Percentiles rank a stretch among this genome's conserved stretches.
phyloP scores from a whole-genome alignment of 108 stramenopile genomes.

The Cyclotella choctawhatcheeana region DNA sequence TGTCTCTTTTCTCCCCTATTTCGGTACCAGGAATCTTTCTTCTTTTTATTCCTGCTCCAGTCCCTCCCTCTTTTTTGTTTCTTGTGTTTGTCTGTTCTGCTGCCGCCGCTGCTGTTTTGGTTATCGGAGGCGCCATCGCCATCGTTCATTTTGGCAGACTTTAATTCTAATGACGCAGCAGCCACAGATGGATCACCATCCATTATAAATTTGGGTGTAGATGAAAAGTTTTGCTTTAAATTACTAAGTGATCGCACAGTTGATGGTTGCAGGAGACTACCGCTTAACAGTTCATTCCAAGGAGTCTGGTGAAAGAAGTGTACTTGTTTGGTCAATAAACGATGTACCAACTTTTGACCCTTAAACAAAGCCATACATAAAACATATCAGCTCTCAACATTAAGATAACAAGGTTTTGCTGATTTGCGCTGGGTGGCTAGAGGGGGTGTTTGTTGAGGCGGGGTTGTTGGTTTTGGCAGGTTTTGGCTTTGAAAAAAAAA shows the following conservation, averaged over 20 bases:
- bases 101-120: background rate
- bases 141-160: background rate
- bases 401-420: too few relatives aligned
- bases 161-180: background rate
- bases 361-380: too few relatives aligned
- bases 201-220: background rate
- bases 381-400: too few relatives aligned
- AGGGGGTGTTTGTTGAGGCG: too few relatives aligned
- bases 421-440: too few relatives aligned
- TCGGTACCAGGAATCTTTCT: constrained; percentile 7
- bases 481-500: too few relatives aligned
- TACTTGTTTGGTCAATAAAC: too few relatives aligned
- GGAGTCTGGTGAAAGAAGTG: too few relatives aligned
- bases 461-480: too few relatives aligned
- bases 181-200: background rate
- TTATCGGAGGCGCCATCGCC: background rate
- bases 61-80: background rate
- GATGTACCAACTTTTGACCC: too few relatives aligned
- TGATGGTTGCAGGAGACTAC: background rate
- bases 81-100: background rate
- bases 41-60: constrained; percentile 12
- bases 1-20: constrained; percentile 20
- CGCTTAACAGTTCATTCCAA: too few relatives aligned
- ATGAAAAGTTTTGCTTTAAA: background rate
- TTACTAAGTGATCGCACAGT: background rate